Percentiles rank a stretch among this genome's conserved stretches.
Evolutionary conservation across 371 early-diverging fungal genomes (phyloP).

Genomic region (Sporodiniella umbellata): DNA sequence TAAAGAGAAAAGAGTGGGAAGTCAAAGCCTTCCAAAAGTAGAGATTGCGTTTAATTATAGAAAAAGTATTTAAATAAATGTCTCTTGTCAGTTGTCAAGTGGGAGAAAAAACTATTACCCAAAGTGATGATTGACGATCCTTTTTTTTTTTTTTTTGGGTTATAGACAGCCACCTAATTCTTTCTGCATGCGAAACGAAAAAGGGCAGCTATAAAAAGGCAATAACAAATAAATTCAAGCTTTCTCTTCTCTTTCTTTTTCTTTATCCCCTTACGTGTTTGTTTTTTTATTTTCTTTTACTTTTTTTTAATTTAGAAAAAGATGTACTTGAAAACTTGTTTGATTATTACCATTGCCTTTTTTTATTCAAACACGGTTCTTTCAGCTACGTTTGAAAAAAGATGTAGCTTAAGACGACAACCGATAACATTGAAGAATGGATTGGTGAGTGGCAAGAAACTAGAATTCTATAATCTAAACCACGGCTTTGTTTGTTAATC

Average conservation of each 20-base stretch:
- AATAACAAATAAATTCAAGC: not conserved
- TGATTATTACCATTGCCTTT: conserved; percentile 10
- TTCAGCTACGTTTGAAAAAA: conserved; percentile 21
- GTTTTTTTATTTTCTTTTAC: conserved; percentile 9
- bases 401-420: conserved; percentile 26
- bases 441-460: too few relatives aligned
- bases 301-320: conserved; percentile 5
- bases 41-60: too few relatives aligned
- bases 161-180: too few relatives aligned
- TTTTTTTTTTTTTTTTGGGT: too few relatives aligned
- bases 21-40: too few relatives aligned
- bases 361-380: conserved; percentile 6
- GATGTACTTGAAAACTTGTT: conserved; percentile 16
- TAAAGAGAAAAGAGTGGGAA: too few relatives aligned
- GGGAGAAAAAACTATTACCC: too few relatives aligned
- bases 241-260: conserved; percentile 3
- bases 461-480: too few relatives aligned
- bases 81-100: too few relatives aligned
- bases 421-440: conserved; percentile 35
- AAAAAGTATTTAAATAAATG: too few relatives aligned
- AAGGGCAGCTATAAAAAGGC: not conserved
- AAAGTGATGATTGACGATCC: too few relatives aligned
- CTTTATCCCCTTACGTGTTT: not conserved
- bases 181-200: too few relatives aligned
- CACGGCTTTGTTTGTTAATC: not conserved